These are phyloP conservation scores for Magnaporthiopsis incrustans DNA, from an alignment of 2,329 filamentous ascomycete genomes.

Conservation along the genomic window DNA sequence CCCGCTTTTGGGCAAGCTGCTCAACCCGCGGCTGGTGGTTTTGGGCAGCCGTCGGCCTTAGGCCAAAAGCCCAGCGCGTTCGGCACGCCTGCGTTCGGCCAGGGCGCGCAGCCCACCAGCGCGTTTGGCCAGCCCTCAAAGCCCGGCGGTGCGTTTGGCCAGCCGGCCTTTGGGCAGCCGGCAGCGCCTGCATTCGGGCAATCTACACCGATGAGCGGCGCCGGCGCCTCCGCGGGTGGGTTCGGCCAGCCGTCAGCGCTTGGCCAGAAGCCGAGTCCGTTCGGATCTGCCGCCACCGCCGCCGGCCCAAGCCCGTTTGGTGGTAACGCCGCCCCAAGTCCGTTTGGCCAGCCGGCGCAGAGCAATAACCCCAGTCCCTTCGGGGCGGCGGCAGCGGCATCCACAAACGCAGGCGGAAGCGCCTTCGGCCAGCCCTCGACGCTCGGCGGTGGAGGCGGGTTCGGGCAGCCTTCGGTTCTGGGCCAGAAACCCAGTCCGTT, in stretches of 20 bases:
- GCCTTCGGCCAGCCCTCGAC: constrained; percentile 2
- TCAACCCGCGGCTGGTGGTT: constrained; percentile 24
- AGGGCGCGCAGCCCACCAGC: constrained; percentile 16
- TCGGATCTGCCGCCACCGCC: background rate
- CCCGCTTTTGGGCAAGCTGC: constrained; percentile 31
- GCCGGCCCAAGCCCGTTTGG: background rate
- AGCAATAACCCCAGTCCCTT: constrained; percentile 10
- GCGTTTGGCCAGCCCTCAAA: constrained; percentile 24
- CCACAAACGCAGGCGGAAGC: background rate
- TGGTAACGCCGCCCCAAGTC: constrained; percentile 8
- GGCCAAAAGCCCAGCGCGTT: constrained; percentile 27
- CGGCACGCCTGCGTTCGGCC: constrained; percentile 11
- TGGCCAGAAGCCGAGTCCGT: constrained; percentile 6
- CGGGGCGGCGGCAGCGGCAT: constrained; percentile 5
- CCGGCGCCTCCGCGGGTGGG: background rate
- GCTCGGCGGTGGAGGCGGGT: constrained; percentile 14
- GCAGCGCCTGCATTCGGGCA: constrained; percentile 27
- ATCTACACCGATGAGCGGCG: background rate
- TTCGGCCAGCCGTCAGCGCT: constrained; percentile 6
- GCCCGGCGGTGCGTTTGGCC: constrained; percentile 12
- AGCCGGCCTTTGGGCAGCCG: constrained; percentile 31
- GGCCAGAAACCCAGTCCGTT: constrained; percentile 26
- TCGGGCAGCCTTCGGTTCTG: constrained; percentile 20
- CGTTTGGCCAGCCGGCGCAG: constrained; percentile 15
- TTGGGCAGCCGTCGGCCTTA: constrained; percentile 21